Evolutionary conservation across 345 rosid species (phyloP).

Genomic region (Brassica rapa): DNA sequence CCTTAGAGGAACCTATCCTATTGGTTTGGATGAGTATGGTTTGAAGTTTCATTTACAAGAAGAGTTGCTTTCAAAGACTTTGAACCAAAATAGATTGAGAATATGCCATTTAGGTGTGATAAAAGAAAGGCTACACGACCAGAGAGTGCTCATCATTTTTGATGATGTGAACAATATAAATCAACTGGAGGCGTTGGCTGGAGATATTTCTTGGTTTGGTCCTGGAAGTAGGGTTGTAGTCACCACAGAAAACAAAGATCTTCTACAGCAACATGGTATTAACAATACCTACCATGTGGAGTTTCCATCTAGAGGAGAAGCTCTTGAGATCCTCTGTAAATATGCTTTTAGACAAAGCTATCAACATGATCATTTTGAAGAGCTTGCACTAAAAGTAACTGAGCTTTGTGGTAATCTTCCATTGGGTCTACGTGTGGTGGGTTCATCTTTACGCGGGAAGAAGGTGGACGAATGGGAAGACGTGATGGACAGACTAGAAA

Average conservation of each 20-base stretch:
- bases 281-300: not conserved
- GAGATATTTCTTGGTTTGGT: not conserved
- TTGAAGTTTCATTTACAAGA: not conserved
- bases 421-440: not conserved
- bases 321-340: not conserved
- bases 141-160: not conserved
- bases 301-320: not conserved
- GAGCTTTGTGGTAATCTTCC: constrained; percentile 7
- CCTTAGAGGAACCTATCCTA: not conserved
- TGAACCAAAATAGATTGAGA: not conserved
- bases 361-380: not conserved
- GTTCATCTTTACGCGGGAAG: constrained; percentile 4
- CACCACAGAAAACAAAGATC: not conserved
- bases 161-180: not conserved
- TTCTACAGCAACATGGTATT: not conserved
- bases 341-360: not conserved
- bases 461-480: not conserved
- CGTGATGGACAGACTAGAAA: not conserved
- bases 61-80: not conserved
- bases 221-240: constrained; percentile 3
- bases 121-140: not conserved
- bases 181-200: not conserved
- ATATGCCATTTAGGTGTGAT: not conserved
- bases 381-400: not conserved
- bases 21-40: not conserved